Conservation (phyloP, 768 basidiomycete species). For the Sporobolomyces pararoseus region DNA sequence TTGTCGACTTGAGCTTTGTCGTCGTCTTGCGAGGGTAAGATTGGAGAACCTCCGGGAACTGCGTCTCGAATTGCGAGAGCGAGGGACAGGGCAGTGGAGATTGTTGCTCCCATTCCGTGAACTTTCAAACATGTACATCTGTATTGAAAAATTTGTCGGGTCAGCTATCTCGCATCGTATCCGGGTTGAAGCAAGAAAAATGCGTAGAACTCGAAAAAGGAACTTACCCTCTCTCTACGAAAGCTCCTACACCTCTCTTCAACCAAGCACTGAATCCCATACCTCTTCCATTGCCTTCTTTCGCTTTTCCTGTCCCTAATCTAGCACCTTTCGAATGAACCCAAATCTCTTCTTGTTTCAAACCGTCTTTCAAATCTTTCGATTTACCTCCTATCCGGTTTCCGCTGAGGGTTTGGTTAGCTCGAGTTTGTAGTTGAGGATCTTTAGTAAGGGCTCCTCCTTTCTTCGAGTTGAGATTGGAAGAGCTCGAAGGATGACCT, state of each 20-base stretch:
- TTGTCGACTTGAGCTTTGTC: slow-evolving; percentile 20
- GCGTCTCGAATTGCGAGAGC: slow-evolving; percentile 66
- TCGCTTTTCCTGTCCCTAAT: neutral
- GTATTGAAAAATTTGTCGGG: neutral
- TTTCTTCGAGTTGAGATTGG: too few species aligned
- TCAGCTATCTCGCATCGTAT: neutral
- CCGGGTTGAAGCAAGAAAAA: too few species aligned
- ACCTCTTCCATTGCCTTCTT: neutral
- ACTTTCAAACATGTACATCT: slow-evolving; percentile 72
- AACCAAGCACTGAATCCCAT: slow-evolving; percentile 41
- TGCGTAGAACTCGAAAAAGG: too few species aligned
- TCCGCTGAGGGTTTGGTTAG: slow-evolving; percentile 12
- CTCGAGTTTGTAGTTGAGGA: neutral
- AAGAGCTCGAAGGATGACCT: neutral
- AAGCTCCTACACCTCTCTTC: slow-evolving; percentile 40
- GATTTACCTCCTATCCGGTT: slow-evolving; percentile 23
- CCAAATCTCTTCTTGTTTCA: slow-evolving; percentile 25
- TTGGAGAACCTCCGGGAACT: slow-evolving; percentile 58
- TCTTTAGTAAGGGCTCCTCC: too few species aligned
- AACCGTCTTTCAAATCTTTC: slow-evolving; percentile 25
- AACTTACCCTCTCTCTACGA: slow-evolving; percentile 41
- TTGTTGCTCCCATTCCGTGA: slow-evolving; percentile 83
- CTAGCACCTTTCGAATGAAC: neutral
- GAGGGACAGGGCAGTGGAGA: slow-evolving; percentile 71
- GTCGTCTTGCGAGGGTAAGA: neutral